phyloP scores from a whole-genome alignment of 176 grass and related monocot species.

The Alopecurus myosuroides region DNA sequence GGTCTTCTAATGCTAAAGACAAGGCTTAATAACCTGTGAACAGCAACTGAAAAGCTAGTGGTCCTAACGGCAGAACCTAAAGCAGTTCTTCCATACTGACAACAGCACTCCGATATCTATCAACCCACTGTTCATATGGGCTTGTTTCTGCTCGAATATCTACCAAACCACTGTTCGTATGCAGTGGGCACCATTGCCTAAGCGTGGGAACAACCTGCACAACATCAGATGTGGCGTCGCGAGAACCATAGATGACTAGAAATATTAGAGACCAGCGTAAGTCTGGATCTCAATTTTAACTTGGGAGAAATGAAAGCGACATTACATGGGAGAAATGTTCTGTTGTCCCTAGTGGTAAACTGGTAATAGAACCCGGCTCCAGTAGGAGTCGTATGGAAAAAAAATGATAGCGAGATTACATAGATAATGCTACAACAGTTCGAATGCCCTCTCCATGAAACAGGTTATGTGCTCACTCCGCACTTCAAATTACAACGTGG shows the following conservation, averaged over 20 bases:
- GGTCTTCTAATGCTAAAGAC: background rate
- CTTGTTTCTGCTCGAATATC: background rate
- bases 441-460: background rate
- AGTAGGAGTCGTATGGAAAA: too few relatives aligned
- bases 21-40: background rate
- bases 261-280: conserved; percentile 6
- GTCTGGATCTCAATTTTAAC: conserved; percentile 17
- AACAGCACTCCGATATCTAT: background rate
- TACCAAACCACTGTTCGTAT: background rate
- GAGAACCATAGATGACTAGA: conserved; percentile 22
- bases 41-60: background rate
- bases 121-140: background rate
- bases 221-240: conserved; percentile 29
- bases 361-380: too few relatives aligned
- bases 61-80: background rate
- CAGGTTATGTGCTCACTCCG: background rate
- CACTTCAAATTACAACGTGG: background rate
- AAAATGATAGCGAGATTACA: too few relatives aligned
- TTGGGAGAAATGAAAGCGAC: conserved; percentile 29
- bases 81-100: background rate
- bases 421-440: background rate
- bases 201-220: conserved; percentile 38
- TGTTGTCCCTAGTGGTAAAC: too few relatives aligned
- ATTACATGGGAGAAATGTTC: too few relatives aligned
- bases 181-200: conserved; percentile 1